Evolutionary conservation across 306 rosid genomes (phyloP), one percentile per base, ranked within the genome.

Genomic region (Pterocarpus macrocarpus): DNA sequence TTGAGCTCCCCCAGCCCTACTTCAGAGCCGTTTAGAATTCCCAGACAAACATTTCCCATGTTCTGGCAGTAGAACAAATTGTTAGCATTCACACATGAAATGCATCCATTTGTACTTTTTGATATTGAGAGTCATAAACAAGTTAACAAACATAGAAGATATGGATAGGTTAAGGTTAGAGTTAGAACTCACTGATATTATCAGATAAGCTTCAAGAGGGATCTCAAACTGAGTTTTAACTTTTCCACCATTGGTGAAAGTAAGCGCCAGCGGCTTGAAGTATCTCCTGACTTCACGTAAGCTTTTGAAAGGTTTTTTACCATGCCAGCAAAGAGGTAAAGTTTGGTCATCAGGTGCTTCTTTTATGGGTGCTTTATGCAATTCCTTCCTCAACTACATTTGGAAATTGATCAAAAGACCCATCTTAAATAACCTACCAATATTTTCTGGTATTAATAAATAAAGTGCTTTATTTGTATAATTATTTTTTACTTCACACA

Each of bases 21-120:
- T 87, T 93, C 97, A 52, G 86, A 15, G 22, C 99, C 97, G 56
- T 93, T 85, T 15, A 95, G 89, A 87, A 95, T 92, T 56, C 99
- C 99, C 56, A 95, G 85, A 88, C 97, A 95, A 80, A 90, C 97
- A 84, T 93, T 95, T 78, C 98, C 97, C 73, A 52, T 47, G 71
- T 86, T 83, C 97, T 91, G 83, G 50, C 57, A 85, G 50, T 41
- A 85, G 35, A 56, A 79, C 65, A 33, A n/a, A 17, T 61, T 32
- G 63, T 80, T 36, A 83, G 53, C 79, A 76, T 82, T 70, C 50
- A 72, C 55, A 71, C 16, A 49, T 36, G 81, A 33, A 53, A 59
- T 62, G 56, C 38, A 49, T 62, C n/a, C 5, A 0, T 65, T 34
- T 56, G 28, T 22, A 22, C 64, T 66, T 66, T 58, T 13, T n/a